phyloP scores from a whole-genome alignment of 2,329 filamentous ascomycete species.

The Zarea fungicola region DNA sequence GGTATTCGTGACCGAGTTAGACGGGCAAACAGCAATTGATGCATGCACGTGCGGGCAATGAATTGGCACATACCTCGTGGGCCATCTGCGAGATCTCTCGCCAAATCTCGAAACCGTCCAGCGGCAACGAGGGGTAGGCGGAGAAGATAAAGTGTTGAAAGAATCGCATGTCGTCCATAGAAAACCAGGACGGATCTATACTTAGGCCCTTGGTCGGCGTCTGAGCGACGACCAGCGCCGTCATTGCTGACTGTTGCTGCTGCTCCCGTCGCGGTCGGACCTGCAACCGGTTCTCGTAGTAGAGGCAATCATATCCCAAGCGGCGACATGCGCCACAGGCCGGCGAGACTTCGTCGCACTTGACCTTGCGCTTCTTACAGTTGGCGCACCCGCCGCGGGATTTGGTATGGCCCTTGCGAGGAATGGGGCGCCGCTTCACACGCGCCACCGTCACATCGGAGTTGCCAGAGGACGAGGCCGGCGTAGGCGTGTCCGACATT shows the following conservation, averaged over 20 bases:
- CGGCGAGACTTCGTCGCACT: conserved; percentile 34
- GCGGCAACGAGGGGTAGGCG: conserved; percentile 37
- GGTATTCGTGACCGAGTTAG: background rate
- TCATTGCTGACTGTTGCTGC: no score
- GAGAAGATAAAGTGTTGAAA: conserved; percentile 48
- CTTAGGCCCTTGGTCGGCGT: conserved; percentile 13
- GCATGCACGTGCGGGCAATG: conserved; percentile 8
- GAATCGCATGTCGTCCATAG: conserved; percentile 42
- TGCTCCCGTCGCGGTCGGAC: background rate
- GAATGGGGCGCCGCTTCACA: conserved; percentile 25
- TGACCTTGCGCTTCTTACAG: conserved; percentile 38
- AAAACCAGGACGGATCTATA: conserved; percentile 27
- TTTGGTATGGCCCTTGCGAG: conserved; percentile 31
- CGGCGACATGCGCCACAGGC: conserved; percentile 31
- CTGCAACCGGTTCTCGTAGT: conserved; percentile 15
- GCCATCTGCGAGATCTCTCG: conserved; percentile 31
- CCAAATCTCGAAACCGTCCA: conserved; percentile 33
- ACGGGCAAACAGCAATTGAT: background rate
- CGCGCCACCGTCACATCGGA: background rate
- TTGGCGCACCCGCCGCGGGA: conserved; percentile 28
- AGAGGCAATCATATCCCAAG: conserved; percentile 33
- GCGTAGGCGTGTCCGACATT: conserved; percentile 6
- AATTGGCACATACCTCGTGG: conserved; percentile 33
- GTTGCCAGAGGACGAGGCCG: background rate
- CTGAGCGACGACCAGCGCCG: background rate